Base-by-base conservation (phyloP, 2,329 filamentous ascomycete species). In the Diaporthe batatas region DNA sequence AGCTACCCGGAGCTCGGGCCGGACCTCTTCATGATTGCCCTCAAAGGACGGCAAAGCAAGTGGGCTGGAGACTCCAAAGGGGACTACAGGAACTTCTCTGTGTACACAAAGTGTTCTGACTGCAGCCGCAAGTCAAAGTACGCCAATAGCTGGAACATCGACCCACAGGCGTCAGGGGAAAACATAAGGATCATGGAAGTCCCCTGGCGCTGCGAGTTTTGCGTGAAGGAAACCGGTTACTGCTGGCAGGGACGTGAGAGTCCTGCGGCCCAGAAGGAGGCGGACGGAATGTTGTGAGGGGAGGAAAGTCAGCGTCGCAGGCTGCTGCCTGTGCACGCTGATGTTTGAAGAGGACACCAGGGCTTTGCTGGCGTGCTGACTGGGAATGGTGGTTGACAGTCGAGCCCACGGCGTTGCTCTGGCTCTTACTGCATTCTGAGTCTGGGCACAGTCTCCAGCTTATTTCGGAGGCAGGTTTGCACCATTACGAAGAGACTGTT, bases 51-150 rank as follows among this genome's bases (percentile, higher is more conserved):
- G 6, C 16, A 23, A 6, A 65, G 29, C 29, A 65, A n/a, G 21
- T 65, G 59, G 59, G 59, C 21, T 3, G 59, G 59, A n/a, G 8
- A 49, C 29, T 65, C 42, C 6, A n/a, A 65, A 29, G 42, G 25
- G 0, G 59, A 65, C 6, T 65, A 49, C 29, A 10, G 59, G 6
- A 51, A 14, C 7, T 51, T 16, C 12, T 49, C 14, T 6, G 2
- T 51, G 10, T 12, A 51, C 10, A 2, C 23, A 7, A 51, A 36
- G 12, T 65, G 59, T 21, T 23, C 1, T 6, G 44, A 44, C 3
- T 65, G 59, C 44, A 34, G 18, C 18, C 18, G 25, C 39, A 21
- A 11, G 12, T 23, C 29, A 6, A 49, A 23, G 21, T 1, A 65
- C 3, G 2, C 44, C 6, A 11, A 6, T 1, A 49, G 18, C 29